phyloP scores from a whole-genome alignment of 1,284 basidiomycete species.

The Singerocomus inundabilis region DNA sequence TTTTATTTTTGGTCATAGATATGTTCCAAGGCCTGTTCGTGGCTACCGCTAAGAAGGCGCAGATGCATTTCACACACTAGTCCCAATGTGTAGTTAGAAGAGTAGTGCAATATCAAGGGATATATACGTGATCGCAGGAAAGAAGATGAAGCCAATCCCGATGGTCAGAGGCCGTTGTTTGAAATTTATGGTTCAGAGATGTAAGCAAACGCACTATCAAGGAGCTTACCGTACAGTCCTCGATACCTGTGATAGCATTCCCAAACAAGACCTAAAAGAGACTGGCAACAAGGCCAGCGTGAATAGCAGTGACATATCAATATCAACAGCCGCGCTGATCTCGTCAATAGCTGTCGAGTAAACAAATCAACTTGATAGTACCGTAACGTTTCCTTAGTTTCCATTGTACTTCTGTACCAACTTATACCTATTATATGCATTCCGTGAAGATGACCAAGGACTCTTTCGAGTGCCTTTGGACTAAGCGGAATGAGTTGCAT shows the following conservation, averaged over 20 bases:
- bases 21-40: constrained; percentile 22
- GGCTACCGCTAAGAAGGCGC: constrained; percentile 7
- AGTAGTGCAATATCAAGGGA: constrained; percentile 72
- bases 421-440: too few species aligned
- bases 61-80: constrained; percentile 10
- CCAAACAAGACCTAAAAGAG: constrained; percentile 77
- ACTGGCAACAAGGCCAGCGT: constrained; percentile 65
- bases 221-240: constrained; percentile 76
- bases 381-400: too few species aligned
- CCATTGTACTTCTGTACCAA: too few species aligned
- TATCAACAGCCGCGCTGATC: too few species aligned
- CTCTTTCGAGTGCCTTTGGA: too few species aligned
- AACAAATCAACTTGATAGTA: too few species aligned
- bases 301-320: constrained; percentile 67
- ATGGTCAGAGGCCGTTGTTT: constrained; percentile 58
- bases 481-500: too few species aligned
- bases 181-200: background rate
- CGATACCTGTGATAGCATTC: constrained; percentile 80
- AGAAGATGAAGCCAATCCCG: constrained; percentile 54
- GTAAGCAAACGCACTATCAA: constrained; percentile 52
- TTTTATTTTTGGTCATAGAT: constrained; percentile 13
- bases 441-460: too few species aligned
- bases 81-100: constrained; percentile 60
- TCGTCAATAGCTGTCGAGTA: too few species aligned
- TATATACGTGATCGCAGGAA: constrained; percentile 73